phyloP scores from a whole-genome alignment of 2,329 filamentous ascomycete species.

The Domatiomyces globalis region DNA sequence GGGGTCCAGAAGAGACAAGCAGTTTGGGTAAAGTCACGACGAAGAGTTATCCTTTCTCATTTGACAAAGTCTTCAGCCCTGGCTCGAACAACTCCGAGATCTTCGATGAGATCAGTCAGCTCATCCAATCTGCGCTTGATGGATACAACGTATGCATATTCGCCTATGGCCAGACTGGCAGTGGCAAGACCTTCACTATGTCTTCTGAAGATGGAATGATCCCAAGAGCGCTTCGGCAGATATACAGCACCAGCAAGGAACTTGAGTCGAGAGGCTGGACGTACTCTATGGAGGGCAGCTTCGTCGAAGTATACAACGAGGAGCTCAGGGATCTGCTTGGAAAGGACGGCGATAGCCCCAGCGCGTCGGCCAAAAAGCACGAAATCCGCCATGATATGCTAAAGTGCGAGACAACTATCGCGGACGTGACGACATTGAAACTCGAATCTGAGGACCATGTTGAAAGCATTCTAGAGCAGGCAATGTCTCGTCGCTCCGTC shows the following conservation, averaged over 20 bases:
- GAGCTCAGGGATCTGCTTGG: conserved; percentile 83
- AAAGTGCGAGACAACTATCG: conserved; percentile 67
- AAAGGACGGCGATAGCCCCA: conserved; percentile 57
- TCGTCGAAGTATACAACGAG: conserved; percentile 97
- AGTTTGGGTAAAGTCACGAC: conserved; percentile 62
- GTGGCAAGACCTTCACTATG: conserved; percentile 96
- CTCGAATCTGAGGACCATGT: conserved; percentile 71
- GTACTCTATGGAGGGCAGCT: conserved; percentile 87
- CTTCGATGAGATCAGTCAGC: conserved; percentile 90
- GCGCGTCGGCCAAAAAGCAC: conserved; percentile 70
- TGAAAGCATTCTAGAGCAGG: conserved; percentile 63
- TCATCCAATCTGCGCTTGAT: conserved; percentile 90
- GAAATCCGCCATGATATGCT: conserved; percentile 77
- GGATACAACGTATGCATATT: conserved; percentile 99
- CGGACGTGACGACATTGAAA: conserved; percentile 61
- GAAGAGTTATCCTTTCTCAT: conserved; percentile 73
- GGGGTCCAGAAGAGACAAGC: conserved; percentile 70
- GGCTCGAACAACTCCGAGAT: conserved; percentile 65
- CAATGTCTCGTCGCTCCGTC: conserved; percentile 75
- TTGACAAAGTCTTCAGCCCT: conserved; percentile 83
- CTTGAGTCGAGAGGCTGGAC: conserved; percentile 85
- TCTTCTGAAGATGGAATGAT: conserved; percentile 87
- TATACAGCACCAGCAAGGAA: conserved; percentile 73
- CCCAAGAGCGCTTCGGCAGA: conserved; percentile 79
- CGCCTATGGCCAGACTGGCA: conserved; percentile 94